phyloP scores from a whole-genome alignment of 176 grass and related monocot genomes.

The Aegilops speltoides region DNA sequence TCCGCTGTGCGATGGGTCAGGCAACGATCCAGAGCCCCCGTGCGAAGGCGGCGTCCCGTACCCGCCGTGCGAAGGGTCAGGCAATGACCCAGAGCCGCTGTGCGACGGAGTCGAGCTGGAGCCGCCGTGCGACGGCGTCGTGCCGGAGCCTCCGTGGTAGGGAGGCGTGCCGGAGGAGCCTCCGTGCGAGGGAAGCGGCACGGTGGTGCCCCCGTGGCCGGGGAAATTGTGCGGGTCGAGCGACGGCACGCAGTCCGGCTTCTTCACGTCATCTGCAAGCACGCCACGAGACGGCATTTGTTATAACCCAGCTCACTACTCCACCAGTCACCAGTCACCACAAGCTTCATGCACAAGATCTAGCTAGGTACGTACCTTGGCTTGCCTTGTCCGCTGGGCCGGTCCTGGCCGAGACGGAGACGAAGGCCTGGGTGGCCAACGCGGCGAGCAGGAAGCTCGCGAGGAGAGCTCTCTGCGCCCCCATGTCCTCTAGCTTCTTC shows the following conservation, averaged over 20 bases:
- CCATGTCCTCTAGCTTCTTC: conserved; percentile 17
- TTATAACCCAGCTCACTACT: background rate
- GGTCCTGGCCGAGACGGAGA: conserved; percentile 17
- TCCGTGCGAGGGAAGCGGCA: conserved; percentile 33
- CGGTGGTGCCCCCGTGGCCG: conserved; percentile 26
- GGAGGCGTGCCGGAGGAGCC: background rate
- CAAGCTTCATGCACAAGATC: background rate
- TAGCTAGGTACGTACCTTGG: conserved; percentile 13
- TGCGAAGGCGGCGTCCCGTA: background rate
- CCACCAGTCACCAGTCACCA: background rate
- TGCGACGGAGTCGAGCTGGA: background rate
- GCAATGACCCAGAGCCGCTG: background rate
- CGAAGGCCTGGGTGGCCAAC: conserved; percentile 34
- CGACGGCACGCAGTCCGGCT: conserved; percentile 57
- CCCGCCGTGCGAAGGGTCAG: background rate
- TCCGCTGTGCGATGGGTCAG: conserved; percentile 23
- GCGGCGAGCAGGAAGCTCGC: conserved; percentile 40
- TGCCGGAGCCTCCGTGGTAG: conserved; percentile 1
- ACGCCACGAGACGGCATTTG: background rate
- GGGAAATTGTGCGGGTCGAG: conserved; percentile 38
- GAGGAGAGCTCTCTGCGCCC: background rate
- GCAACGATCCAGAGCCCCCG: background rate
- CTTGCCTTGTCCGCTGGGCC: conserved; percentile 9
- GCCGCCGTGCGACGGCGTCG: background rate
- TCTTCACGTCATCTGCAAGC: conserved; percentile 41